A percentile compares a stretch with the other conserved stretches of the same genome.
phyloP scores from a whole-genome alignment of 148 eudicot species.

The Rhododendron williamsianum region DNA sequence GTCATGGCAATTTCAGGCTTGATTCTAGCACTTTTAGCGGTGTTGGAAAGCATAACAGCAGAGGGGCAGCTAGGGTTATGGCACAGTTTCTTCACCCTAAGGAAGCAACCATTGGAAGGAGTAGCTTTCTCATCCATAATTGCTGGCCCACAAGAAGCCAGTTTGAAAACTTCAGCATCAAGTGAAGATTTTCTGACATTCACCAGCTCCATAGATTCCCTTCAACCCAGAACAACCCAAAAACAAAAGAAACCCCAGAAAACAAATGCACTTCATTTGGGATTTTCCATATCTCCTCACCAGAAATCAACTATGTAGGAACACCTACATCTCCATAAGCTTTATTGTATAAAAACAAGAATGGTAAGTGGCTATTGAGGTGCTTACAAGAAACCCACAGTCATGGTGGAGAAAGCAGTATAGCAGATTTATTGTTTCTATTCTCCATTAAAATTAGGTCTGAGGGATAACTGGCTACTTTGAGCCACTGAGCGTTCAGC shows the following conservation, averaged over 20 bases:
- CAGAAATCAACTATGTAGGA: not conserved
- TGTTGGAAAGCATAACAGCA: constrained; percentile 35
- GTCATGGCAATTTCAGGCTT: constrained; percentile 56
- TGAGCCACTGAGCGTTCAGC: not conserved
- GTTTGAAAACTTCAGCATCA: constrained; percentile 53
- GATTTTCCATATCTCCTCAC: constrained; percentile 19
- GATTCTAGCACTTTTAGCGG: constrained; percentile 29
- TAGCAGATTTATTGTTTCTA: not conserved
- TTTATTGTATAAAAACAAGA: constrained; percentile 11
- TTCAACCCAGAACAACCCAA: constrained; percentile 17
- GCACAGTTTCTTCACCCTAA: constrained; percentile 39
- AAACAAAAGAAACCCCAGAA: constrained; percentile 27
- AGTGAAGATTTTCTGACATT: constrained; percentile 46
- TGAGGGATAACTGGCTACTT: not conserved
- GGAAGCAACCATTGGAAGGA: constrained; percentile 44
- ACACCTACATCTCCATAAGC: not conserved
- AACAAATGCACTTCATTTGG: constrained; percentile 24
- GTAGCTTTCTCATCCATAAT: constrained; percentile 39
- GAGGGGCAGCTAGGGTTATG: constrained; percentile 56
- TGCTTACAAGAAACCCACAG: constrained; percentile 5
- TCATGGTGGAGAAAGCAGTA: constrained; percentile 23
- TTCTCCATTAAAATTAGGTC: not conserved
- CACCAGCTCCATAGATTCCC: constrained; percentile 42
- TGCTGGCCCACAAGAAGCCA: constrained; percentile 55
- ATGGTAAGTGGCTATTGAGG: not conserved